Evolutionary conservation across 257 asterid species (phyloP).

Genomic region (Verbascum thapsus): DNA sequence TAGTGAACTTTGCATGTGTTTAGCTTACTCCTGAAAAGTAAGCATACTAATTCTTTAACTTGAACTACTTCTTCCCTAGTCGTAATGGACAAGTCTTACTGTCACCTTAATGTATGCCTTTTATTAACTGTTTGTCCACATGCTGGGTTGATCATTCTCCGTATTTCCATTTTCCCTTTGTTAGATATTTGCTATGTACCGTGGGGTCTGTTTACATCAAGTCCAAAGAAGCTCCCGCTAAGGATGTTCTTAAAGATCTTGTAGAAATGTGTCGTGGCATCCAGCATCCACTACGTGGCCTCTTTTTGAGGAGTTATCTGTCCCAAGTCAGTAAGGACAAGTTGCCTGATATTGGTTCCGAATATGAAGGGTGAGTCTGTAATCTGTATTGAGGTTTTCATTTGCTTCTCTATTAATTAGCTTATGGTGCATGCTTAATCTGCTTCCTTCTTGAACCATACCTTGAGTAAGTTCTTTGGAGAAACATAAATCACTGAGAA

Average conservation of each 20-base stretch:
- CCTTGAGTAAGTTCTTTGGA: conserved; percentile 14
- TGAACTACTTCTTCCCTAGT: conserved; percentile 13
- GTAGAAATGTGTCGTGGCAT: conserved; percentile 99
- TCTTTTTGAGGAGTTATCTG: conserved; percentile 92
- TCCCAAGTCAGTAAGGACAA: conserved; percentile 98
- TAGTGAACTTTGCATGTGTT: background rate
- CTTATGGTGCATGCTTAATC: conserved; percentile 13
- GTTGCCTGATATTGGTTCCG: conserved; percentile 96
- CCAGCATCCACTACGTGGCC: conserved; percentile 97
- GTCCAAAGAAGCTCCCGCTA: conserved; percentile 98
- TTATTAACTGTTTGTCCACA: background rate
- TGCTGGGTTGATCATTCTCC: conserved; percentile 18
- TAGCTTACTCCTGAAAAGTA: conserved; percentile 8
- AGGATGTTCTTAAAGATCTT: conserved; percentile 95
- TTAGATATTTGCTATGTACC: conserved; percentile 93
- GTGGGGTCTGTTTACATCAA: conserved; percentile 95
- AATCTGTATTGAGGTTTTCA: conserved; percentile 30
- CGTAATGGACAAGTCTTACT: conserved; percentile 10
- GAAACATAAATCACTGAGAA: conserved; percentile 14
- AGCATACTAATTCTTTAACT: conserved; percentile 3
- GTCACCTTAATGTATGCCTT: conserved; percentile 10
- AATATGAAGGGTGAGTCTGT: conserved; percentile 87
- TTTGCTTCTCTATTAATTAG: conserved; percentile 19
- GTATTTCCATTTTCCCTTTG: conserved; percentile 28
- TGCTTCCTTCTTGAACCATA: background rate